Base-by-base conservation (phyloP, 495 filamentous ascomycete species). In the Neurospora sp. region DNA sequence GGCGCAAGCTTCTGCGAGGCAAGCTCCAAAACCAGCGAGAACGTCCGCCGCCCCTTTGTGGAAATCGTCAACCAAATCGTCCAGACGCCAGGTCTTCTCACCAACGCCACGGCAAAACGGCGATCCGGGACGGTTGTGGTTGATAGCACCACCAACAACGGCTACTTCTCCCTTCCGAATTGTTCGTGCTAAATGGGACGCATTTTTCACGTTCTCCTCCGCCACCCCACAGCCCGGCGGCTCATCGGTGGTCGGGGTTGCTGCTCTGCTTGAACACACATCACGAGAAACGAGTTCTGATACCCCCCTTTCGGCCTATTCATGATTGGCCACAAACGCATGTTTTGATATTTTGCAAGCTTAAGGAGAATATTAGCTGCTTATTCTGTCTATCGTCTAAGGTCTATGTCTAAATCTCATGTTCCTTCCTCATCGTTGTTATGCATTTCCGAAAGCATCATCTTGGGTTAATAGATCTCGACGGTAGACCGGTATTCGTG, bases 61-160 rank as follows among this genome's bases (percentile, higher is more conserved):
- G 86, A 88, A 59, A 79, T 86, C 42, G 86, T 89, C 70, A 82
- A 87, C 71, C 76, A 74, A 70, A 87, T 90, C 69, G 82, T 89
- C 39, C 79, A 80, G 39, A 83, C 78, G 42, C 84, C 84, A 3
- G 78, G 79, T 42, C 74, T 87, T 39, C 75, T 86, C 73, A 73
- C 81, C 44, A 76, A 77, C 4, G 75, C 71, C 7, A 76, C 73
- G 70, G 71, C 69, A 70, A 72, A 73, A 75, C 75, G 73, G 70
- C 69, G 40, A 69, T 37, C 71, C 8, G 74, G 73, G 59, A 72
- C 74, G 68, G 70, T 78, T 14, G 68, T 38, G n/a, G 42, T 78
- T 22, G 71, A 42, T 68, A 72, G 44, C 2, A 61, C 40, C 53
- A 70, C 3, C 5, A 68, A 41, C 12, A 72, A 45, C 40, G 71